These are phyloP conservation scores for Trichoderma atrobrunneum DNA, from an alignment of 2,329 filamentous ascomycete species.

Conservation along the genomic window DNA sequence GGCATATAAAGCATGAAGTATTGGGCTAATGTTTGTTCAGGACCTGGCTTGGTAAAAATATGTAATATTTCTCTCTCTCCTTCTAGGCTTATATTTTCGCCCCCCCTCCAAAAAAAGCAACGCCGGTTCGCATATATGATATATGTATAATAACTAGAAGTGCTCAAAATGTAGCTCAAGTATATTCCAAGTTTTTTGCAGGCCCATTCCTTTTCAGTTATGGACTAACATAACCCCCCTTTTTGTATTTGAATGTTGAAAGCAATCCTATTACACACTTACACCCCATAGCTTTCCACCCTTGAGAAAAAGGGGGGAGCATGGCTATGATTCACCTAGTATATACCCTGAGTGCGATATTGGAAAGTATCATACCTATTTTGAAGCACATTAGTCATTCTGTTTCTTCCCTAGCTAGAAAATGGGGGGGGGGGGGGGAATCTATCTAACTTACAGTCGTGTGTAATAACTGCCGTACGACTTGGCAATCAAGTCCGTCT, in stretches of 20 bases:
- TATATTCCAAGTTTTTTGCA: neutral
- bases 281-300: neutral
- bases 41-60: neutral
- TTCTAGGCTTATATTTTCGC: neutral
- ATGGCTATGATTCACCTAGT: slow-evolving; percentile 45
- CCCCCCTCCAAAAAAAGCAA: neutral
- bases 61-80: neutral
- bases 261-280: neutral
- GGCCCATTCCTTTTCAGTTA: neutral
- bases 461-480: slow-evolving; percentile 85
- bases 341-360: slow-evolving; percentile 84
- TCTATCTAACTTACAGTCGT: slow-evolving; percentile 60
- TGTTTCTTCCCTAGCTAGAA: slow-evolving; percentile 6
- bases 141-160: neutral
- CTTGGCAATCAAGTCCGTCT: slow-evolving; percentile 75
- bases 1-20: neutral
- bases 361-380: slow-evolving; percentile 78
- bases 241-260: neutral
- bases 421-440: no score
- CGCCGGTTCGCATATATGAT: slow-evolving; percentile 2
- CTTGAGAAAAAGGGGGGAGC: neutral
- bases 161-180: neutral
- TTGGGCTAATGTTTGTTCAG: neutral
- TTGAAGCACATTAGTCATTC: neutral
- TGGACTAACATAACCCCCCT: neutral